Conservation (phyloP, 2,329 filamentous ascomycete species). For the Aspergillus brasiliensis region DNA sequence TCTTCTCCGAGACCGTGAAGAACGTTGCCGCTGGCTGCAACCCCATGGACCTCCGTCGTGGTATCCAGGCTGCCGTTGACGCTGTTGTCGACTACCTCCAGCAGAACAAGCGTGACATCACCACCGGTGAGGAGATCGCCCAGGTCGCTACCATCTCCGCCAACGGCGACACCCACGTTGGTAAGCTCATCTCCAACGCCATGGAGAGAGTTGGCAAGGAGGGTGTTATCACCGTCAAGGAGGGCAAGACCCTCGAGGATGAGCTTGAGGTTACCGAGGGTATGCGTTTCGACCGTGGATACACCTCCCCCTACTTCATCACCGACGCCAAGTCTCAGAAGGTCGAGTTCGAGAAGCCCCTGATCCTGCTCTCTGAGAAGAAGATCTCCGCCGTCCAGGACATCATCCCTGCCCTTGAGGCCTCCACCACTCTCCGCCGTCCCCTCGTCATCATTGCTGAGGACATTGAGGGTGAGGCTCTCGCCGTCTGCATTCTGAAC, state of each 20-base stretch:
- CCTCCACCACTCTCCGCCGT: conserved; percentile 90
- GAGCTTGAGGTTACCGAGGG: conserved; percentile 99
- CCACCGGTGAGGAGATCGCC: conserved; percentile 93
- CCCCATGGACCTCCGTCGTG: conserved; percentile 96
- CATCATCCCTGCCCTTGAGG: conserved; percentile 96
- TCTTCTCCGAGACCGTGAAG: conserved; percentile 99
- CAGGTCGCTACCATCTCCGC: conserved; percentile 98
- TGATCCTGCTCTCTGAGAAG: conserved; percentile 99
- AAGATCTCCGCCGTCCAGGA: conserved; percentile 99
- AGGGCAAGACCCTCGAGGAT: conserved; percentile 97
- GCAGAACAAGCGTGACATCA: conserved; percentile 97
- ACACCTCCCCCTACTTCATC: conserved; percentile 99
- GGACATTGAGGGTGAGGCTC: conserved; percentile 97
- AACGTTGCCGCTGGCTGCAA: conserved; percentile 99
- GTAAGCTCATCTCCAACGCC: conserved; percentile 91
- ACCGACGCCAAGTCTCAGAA: conserved; percentile 98
- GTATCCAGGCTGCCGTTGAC: conserved; percentile 94
- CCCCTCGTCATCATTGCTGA: conserved; percentile 98
- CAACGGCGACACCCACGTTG: conserved; percentile 94
- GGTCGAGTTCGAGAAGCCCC: conserved; percentile 99
- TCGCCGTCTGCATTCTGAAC: conserved; percentile 99
- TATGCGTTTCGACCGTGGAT: conserved; percentile 99
- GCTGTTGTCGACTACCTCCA: conserved; percentile 92
- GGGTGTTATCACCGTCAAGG: conserved; percentile 99
- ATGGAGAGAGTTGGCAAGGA: conserved; percentile 99